These are phyloP conservation scores for Erucastrum elatum DNA, from an alignment of 345 rosid species.

Conservation along the genomic window DNA sequence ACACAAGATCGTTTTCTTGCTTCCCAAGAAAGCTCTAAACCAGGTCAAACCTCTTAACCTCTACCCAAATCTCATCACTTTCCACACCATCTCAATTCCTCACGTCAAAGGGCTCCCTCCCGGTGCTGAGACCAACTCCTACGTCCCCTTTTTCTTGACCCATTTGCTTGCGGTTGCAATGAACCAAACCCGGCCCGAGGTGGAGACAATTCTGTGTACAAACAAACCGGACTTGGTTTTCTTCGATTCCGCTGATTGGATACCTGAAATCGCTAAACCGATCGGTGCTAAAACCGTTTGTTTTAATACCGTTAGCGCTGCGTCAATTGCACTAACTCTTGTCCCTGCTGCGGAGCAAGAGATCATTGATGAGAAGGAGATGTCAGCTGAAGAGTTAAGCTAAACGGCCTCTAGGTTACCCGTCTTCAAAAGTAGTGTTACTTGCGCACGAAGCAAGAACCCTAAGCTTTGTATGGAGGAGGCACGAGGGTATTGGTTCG, in stretches of 20 bases:
- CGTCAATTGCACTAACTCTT: conserved; percentile 51
- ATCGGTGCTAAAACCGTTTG: conserved; percentile 54
- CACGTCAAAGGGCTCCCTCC: conserved; percentile 62
- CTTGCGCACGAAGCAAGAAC: conserved; percentile 47
- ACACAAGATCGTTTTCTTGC: conserved; percentile 40
- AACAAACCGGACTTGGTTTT: conserved; percentile 51
- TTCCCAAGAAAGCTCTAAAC: conserved; percentile 45
- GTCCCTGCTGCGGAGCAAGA: conserved; percentile 60
- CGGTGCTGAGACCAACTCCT: conserved; percentile 72
- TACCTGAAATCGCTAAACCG: conserved; percentile 52
- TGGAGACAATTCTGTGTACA: conserved; percentile 39
- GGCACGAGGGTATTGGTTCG: conserved; percentile 51
- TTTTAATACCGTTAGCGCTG: conserved; percentile 52
- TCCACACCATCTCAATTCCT: conserved; percentile 50
- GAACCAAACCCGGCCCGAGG: conserved; percentile 61
- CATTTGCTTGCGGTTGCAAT: conserved; percentile 56
- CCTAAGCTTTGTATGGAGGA: conserved; percentile 46
- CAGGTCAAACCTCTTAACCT: conserved; percentile 46
- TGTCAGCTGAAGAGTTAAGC: conserved; percentile 50
- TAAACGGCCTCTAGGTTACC: conserved; percentile 59
- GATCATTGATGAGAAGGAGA: conserved; percentile 32
- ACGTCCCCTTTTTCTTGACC: conserved; percentile 47
- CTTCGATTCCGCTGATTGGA: conserved; percentile 60
- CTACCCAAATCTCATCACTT: conserved; percentile 49
- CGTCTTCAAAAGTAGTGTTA: conserved; percentile 49